Conservation (phyloP, 345 rosid genomes). For the Eucalyptus rudis region DNA sequence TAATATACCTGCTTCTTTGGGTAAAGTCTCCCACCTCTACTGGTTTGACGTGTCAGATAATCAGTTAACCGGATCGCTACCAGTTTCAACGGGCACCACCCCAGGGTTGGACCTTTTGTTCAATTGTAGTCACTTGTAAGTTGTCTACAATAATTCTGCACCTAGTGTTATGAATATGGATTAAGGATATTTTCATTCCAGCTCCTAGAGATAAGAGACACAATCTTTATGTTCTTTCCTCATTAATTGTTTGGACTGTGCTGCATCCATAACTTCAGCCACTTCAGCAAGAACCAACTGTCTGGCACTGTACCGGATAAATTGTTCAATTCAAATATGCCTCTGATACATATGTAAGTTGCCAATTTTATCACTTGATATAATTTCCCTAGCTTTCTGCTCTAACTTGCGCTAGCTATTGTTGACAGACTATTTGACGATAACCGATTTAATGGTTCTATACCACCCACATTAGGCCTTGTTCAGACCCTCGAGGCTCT, state of each 20-base stretch:
- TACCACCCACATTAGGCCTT: constrained; percentile 58
- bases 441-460: constrained; percentile 50
- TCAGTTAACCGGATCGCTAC: constrained; percentile 18
- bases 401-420: background rate
- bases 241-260: background rate
- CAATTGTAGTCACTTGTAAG: constrained; percentile 30
- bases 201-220: background rate
- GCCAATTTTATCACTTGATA: background rate
- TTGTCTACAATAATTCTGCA: background rate
- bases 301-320: constrained; percentile 14
- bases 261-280: constrained; percentile 1
- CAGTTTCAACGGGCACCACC: constrained; percentile 14
- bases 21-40: constrained; percentile 10
- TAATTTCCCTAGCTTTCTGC: background rate
- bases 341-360: constrained; percentile 30
- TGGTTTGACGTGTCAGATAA: constrained; percentile 40
- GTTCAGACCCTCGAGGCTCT: constrained; percentile 87
- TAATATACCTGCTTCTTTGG: constrained; percentile 24
- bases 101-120: constrained; percentile 31
- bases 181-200: background rate
- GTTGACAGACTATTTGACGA: constrained; percentile 60
- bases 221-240: background rate
- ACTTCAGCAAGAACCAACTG: constrained; percentile 23
- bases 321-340: constrained; percentile 23
- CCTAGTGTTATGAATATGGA: background rate